phyloP scores from a whole-genome alignment of 2,329 filamentous ascomycete genomes.

The Apiospora saccharicola region DNA sequence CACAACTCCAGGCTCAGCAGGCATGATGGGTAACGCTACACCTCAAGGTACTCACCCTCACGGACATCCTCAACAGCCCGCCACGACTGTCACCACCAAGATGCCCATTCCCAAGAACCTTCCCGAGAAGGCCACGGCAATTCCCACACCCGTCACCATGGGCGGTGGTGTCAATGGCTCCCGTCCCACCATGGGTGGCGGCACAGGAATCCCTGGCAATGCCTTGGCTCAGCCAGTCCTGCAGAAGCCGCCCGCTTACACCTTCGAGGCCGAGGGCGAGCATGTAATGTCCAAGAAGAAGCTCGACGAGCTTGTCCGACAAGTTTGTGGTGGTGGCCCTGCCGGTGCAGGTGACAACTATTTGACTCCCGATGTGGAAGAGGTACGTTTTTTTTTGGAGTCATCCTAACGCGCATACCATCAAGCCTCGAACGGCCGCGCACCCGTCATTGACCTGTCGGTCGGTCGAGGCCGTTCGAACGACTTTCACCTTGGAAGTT shows the following conservation, averaged over 20 bases:
- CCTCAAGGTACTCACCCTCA: constrained; percentile 53
- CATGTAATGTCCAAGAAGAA: constrained; percentile 98
- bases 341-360: constrained; percentile 78
- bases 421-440: not conserved
- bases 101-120: constrained; percentile 86
- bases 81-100: constrained; percentile 60
- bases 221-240: constrained; percentile 89
- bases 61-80: constrained; percentile 54
- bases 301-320: constrained; percentile 90
- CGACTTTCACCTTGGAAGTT: not conserved
- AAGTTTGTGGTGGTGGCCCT: constrained; percentile 84
- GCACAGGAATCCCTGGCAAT: constrained; percentile 77
- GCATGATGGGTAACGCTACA: constrained; percentile 34
- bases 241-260: constrained; percentile 80
- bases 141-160: constrained; percentile 77
- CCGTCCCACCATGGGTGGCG: constrained; percentile 85
- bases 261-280: constrained; percentile 90
- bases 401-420: not conserved
- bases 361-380: constrained; percentile 92
- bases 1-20: constrained; percentile 37
- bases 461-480: not conserved
- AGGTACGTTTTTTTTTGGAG: constrained; percentile 62
- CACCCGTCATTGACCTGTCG: not conserved
- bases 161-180: constrained; percentile 65
- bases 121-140: constrained; percentile 69